Percentiles rank a stretch among this genome's conserved stretches.
Evolutionary conservation across 1,284 basidiomycete genomes (phyloP).

Genomic region (Moniliophthora roreri): DNA sequence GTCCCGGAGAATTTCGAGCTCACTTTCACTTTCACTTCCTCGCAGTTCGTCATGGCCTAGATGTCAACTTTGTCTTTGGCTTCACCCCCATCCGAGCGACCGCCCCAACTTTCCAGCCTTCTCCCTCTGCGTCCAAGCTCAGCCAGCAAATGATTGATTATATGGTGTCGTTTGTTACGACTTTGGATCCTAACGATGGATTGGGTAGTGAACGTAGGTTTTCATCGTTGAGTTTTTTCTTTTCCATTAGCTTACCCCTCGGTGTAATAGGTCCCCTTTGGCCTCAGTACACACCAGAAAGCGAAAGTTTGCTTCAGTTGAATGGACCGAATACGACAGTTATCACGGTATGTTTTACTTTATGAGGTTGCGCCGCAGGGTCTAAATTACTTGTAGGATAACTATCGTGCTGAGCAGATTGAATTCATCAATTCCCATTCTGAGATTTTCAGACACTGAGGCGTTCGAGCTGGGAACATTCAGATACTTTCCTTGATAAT

Average conservation of each 20-base stretch:
- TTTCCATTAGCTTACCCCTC: neutral
- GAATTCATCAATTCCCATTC: too few species aligned
- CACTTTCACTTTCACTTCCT: neutral
- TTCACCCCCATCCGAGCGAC: neutral
- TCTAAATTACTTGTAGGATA: too few species aligned
- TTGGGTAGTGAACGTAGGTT: conserved; percentile 35
- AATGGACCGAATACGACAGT: conserved; percentile 19
- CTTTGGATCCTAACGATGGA: conserved; percentile 48
- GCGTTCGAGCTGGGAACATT: too few species aligned
- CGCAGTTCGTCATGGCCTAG: neutral
- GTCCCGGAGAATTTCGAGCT: neutral
- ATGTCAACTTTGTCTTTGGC: neutral
- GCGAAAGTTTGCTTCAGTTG: conserved; percentile 23
- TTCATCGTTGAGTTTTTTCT: neutral
- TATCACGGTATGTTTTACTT: conserved; percentile 8
- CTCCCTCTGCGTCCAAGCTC: neutral
- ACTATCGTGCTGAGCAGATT: too few species aligned
- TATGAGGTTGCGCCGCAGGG: too few species aligned
- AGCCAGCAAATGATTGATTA: conserved; percentile 43
- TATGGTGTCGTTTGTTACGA: conserved; percentile 50
- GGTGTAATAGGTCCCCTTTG: conserved; percentile 33
- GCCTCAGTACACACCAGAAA: conserved; percentile 28
- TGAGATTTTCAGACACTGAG: too few species aligned
- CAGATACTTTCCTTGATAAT: too few species aligned
- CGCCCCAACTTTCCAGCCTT: too few species aligned